Base-by-base conservation (phyloP, 1,284 basidiomycete species). In the Ceratobasidium theobromae region DNA sequence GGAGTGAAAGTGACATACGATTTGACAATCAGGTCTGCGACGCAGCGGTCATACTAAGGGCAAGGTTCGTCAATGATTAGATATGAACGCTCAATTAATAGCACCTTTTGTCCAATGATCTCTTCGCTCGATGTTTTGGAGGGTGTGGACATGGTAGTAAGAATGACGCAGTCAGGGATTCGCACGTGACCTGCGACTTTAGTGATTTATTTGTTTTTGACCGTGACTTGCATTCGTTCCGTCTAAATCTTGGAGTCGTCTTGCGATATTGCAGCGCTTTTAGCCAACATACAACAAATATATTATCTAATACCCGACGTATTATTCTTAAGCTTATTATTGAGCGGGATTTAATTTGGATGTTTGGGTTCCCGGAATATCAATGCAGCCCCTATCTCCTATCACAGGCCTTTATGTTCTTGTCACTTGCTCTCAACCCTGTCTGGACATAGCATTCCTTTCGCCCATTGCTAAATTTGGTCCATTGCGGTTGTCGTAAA, bases 41-140 rank as follows among this genome's bases (percentile, higher is more conserved):
- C 74, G 77, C 93, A 95, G 74, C 91, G 91, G 81, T 95, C 93
- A 80, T 93, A 95, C 93, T 95, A 23, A 32, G 58, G 11, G 23
- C 11, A 23, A 66, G 35, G 30, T 46, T 48, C 65, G 30, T 38
- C 35, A 65, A 21, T 23, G 16, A 33, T n/a, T 16, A 21, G 25
- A 4, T 25, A 30, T 5, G 6, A 32, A 27, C 38, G 14, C 25
- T 35, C 30, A 35, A 12, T 14, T 41, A 32, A 51, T 8, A 16
- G 45, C 69, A 90, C 93, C 86, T 95, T 95, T 80, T 91, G 87
- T 40, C 85, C 85, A 71, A 95, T 80, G 73, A 89, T 84, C 76
- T 94, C 89, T 79, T 95, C 93, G 79, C 89, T 93, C 66, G 91
- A 86, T 55, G 86, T 79, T 41, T 62, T 62, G 21, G 58, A 33